A percentile compares a stretch with the other conserved stretches of the same genome.
Evolutionary conservation across 2,329 filamentous ascomycete genomes (phyloP).

Genomic region (Ilyonectria mors-panacis): DNA sequence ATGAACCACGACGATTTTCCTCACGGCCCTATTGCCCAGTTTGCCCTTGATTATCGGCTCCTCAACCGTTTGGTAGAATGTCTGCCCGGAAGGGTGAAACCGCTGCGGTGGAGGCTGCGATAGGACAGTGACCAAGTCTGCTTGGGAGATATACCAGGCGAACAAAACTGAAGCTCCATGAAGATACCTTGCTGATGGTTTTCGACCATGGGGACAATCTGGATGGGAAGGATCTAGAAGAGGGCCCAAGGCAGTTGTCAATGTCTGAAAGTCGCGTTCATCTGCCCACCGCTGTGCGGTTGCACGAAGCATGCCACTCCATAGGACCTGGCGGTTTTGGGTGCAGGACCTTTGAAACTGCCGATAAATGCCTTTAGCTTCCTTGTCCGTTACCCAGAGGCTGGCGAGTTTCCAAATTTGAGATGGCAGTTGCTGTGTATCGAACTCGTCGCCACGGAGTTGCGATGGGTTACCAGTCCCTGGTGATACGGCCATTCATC

Average conservation of each 20-base stretch:
- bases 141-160: constrained; percentile 14
- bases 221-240: constrained; percentile 6
- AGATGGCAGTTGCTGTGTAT: not conserved
- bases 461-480: too few species aligned
- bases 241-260: constrained; percentile 16
- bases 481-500: not conserved
- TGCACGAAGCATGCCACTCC: not conserved
- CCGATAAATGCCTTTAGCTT: not conserved
- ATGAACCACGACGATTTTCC: not conserved
- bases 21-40: not conserved
- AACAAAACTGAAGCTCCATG: constrained; percentile 20
- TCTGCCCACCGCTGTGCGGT: constrained; percentile 19
- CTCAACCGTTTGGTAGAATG: constrained; percentile 9
- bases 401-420: not conserved
- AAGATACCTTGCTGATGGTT: constrained; percentile 3
- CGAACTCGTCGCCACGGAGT: not conserved
- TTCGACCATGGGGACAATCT: not conserved
- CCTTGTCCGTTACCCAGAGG: not conserved
- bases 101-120: constrained; percentile 16
- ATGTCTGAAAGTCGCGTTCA: constrained; percentile 12
- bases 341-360: constrained; percentile 4
- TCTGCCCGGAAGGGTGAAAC: constrained; percentile 9
- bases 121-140: constrained; percentile 7
- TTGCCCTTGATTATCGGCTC: constrained; percentile 8
- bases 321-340: constrained; percentile 10